phyloP scores from a whole-genome alignment of 2,329 filamentous ascomycete genomes.

The Clathrospora elynae region DNA sequence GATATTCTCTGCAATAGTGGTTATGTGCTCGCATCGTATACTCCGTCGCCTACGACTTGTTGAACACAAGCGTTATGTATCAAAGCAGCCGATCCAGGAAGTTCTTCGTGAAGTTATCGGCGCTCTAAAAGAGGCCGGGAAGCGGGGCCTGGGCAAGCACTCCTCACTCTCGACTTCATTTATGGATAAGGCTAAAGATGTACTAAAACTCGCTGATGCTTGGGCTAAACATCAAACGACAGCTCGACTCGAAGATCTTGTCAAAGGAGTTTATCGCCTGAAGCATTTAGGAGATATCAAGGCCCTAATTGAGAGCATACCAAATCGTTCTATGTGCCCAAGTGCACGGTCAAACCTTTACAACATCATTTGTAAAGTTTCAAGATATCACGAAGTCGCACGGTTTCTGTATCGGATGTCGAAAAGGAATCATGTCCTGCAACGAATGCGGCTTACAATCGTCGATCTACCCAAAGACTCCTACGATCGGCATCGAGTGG shows the following conservation, averaged over 20 bases:
- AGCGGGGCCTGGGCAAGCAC: background rate
- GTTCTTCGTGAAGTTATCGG: slow-evolving; percentile 8
- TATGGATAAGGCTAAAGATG: slow-evolving; percentile 15
- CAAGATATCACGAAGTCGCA: slow-evolving; percentile 25
- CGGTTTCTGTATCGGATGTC: slow-evolving; percentile 19
- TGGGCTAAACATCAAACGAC: slow-evolving; percentile 20
- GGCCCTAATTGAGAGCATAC: slow-evolving; percentile 14
- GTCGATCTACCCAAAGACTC: slow-evolving; percentile 13
- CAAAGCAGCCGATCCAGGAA: slow-evolving; percentile 7
- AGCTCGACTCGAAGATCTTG: slow-evolving; percentile 9
- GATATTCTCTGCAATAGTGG: slow-evolving; percentile 16
- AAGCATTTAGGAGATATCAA: slow-evolving; percentile 10
- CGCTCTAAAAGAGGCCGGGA: slow-evolving; percentile 4
- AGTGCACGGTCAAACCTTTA: slow-evolving; percentile 15
- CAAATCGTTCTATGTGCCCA: slow-evolving; percentile 19
- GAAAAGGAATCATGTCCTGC: slow-evolving; percentile 7
- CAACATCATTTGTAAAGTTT: slow-evolving; percentile 22
- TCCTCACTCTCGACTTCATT: slow-evolving; percentile 3
- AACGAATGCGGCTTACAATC: slow-evolving; percentile 9
- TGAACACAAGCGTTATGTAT: background rate
- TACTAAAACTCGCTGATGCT: slow-evolving; percentile 15
- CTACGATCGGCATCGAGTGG: slow-evolving; percentile 2
- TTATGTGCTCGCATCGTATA: slow-evolving; percentile 19
- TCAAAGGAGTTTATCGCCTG: slow-evolving; percentile 13
- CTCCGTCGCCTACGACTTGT: slow-evolving; percentile 16